A percentile compares a stretch with the other conserved stretches of the same genome.
These are phyloP conservation scores for Mortierella antarctica DNA, from an alignment of 192 early-diverging fungal genomes.

Conservation along the genomic window DNA sequence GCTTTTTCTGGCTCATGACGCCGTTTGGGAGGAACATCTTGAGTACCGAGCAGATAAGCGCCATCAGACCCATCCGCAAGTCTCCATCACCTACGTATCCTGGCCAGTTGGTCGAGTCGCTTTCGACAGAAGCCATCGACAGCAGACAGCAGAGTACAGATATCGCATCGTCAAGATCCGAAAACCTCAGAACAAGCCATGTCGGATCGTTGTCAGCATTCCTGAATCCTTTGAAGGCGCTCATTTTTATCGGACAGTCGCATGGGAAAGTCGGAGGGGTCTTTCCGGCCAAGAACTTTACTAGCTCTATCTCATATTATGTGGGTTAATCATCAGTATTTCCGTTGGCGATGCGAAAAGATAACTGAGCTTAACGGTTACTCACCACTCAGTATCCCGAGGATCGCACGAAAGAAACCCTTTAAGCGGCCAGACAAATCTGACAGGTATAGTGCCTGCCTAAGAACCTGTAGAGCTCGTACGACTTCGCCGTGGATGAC, in stretches of 20 bases:
- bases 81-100: conserved; percentile 18
- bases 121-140: conserved; percentile 13
- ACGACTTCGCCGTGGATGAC: conserved; percentile 17
- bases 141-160: conserved; percentile 21
- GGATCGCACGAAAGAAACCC: conserved; percentile 13
- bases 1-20: background rate
- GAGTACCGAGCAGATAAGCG: conserved; percentile 1
- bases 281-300: background rate
- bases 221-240: conserved; percentile 10
- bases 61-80: conserved; percentile 2
- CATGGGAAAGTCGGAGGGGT: conserved; percentile 12
- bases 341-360: background rate
- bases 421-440: background rate
- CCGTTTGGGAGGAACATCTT: conserved; percentile 11
- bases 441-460: conserved; percentile 12
- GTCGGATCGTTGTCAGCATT: conserved; percentile 19
- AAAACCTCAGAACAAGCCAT: conserved; percentile 29
- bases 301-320: conserved; percentile 4
- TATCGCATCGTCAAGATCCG: conserved; percentile 18
- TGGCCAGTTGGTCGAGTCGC: conserved; percentile 5
- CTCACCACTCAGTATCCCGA: conserved; percentile 24
- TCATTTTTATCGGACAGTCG: conserved; percentile 22
- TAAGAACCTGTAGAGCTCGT: background rate
- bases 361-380: background rate
- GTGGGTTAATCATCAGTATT: background rate